Evolutionary conservation across 2,329 filamentous ascomycete genomes (phyloP).

Genomic region (Claviceps citrina): DNA sequence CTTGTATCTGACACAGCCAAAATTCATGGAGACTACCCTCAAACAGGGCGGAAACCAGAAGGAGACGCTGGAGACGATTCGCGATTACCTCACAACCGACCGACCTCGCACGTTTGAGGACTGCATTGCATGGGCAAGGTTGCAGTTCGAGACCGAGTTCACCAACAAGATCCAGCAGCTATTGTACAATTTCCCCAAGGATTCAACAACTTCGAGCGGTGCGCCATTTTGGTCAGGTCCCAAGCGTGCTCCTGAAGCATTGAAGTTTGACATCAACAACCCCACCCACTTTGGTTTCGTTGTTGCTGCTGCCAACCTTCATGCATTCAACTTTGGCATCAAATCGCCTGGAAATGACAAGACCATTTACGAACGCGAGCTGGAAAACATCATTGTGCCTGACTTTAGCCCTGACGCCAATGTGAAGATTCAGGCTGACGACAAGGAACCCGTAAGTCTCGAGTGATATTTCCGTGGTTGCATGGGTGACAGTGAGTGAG

Average conservation of each 20-base stretch:
- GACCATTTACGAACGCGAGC: constrained; percentile 58
- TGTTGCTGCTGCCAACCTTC: constrained; percentile 75
- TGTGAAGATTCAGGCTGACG: constrained; percentile 93
- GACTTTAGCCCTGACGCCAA: constrained; percentile 82
- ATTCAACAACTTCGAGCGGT: constrained; percentile 73
- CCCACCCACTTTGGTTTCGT: constrained; percentile 79
- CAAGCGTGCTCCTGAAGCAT: constrained; percentile 82
- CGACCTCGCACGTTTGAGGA: constrained; percentile 89
- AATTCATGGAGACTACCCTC: constrained; percentile 73
- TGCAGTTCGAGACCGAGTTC: constrained; percentile 91
- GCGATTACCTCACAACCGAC: constrained; percentile 79
- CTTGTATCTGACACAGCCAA: constrained; percentile 77
- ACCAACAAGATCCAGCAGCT: constrained; percentile 93
- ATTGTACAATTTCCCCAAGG: constrained; percentile 93
- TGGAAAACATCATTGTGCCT: constrained; percentile 87
- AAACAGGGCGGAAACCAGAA: constrained; percentile 94
- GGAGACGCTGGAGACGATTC: constrained; percentile 76
- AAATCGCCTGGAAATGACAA: constrained; percentile 59
- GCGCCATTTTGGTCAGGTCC: constrained; percentile 96
- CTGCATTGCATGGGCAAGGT: constrained; percentile 87
- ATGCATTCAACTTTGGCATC: constrained; percentile 96
- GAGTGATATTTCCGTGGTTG: too few species aligned
- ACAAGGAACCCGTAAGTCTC: constrained; percentile 62
- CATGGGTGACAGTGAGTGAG: too few species aligned
- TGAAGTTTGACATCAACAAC: constrained; percentile 78